phyloP scores from a whole-genome alignment of 2,329 filamentous ascomycete species.

The Monosporascus ibericus region DNA sequence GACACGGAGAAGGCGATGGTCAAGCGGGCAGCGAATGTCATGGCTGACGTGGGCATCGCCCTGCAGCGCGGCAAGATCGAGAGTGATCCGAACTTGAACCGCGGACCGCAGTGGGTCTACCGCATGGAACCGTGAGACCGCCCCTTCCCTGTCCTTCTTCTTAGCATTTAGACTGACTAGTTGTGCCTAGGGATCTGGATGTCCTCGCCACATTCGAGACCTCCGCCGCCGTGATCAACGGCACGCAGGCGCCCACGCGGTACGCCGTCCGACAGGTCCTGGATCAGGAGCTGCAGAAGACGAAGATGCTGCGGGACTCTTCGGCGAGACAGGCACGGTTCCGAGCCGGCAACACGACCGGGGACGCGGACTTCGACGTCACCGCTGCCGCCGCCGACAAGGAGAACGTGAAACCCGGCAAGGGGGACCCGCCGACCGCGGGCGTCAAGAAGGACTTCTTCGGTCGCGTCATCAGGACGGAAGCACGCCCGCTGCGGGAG shows the following conservation, averaged over 20 bases:
- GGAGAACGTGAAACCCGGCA: conserved; percentile 27
- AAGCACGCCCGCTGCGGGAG: conserved; percentile 26
- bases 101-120: conserved; percentile 73
- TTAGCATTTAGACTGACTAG: conserved; percentile 4
- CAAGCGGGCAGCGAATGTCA: conserved; percentile 68
- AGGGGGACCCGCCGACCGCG: conserved; percentile 23
- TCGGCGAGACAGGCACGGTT: conserved; percentile 61
- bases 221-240: conserved; percentile 44
- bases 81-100: conserved; percentile 50
- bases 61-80: conserved; percentile 80
- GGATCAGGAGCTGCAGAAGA: conserved; percentile 80
- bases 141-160: background rate
- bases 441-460: conserved; percentile 36
- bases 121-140: conserved; percentile 83
- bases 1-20: conserved; percentile 80
- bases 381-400: conserved; percentile 20
- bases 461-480: conserved; percentile 28
- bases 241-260: conserved; percentile 66
- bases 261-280: conserved; percentile 91
- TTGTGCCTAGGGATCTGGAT: conserved; percentile 58
- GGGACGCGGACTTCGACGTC: conserved; percentile 22
- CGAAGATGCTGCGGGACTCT: conserved; percentile 60
- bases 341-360: conserved; percentile 37
- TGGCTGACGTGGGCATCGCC: conserved; percentile 74
- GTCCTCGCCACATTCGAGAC: conserved; percentile 70